Evolutionary conservation across 345 rosid genomes (phyloP).

Genomic region (Angophora floribunda): DNA sequence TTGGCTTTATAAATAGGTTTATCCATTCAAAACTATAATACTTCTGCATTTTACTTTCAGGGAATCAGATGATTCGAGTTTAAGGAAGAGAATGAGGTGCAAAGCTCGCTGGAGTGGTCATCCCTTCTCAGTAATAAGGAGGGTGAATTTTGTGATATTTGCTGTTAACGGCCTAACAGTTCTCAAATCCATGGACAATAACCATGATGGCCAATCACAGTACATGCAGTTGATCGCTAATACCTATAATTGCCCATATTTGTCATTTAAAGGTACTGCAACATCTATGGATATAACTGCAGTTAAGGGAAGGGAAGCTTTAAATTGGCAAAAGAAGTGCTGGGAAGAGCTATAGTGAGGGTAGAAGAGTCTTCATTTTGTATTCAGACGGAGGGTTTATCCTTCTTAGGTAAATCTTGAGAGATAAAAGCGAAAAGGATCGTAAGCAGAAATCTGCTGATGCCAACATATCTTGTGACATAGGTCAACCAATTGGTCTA

Average conservation of each 20-base stretch:
- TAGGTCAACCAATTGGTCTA: background rate
- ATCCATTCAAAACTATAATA: background rate
- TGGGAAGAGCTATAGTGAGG: background rate
- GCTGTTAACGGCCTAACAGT: constrained; percentile 51
- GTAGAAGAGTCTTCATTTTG: background rate
- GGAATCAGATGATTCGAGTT: constrained; percentile 35
- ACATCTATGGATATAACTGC: background rate
- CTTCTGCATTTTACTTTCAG: constrained; percentile 23
- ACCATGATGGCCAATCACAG: constrained; percentile 1
- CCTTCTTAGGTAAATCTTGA: background rate
- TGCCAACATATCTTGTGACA: background rate
- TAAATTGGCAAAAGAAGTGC: background rate
- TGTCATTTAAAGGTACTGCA: constrained; percentile 59
- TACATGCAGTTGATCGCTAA: constrained; percentile 22
- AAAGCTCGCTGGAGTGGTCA: constrained; percentile 17
- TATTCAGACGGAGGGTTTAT: background rate
- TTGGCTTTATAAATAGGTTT: background rate
- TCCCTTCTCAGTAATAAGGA: constrained; percentile 16
- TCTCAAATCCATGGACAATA: constrained; percentile 39
- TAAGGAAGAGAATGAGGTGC: constrained; percentile 28
- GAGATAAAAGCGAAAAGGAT: background rate
- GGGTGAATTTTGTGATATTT: constrained; percentile 60
- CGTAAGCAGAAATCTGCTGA: background rate
- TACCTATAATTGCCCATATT: constrained; percentile 41
- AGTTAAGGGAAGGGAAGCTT: background rate